A percentile compares a stretch with the other conserved stretches of the same genome.
Evolutionary conservation across 2,329 filamentous ascomycete genomes (phyloP).

Genomic region (Amauroascus verrucosus): DNA sequence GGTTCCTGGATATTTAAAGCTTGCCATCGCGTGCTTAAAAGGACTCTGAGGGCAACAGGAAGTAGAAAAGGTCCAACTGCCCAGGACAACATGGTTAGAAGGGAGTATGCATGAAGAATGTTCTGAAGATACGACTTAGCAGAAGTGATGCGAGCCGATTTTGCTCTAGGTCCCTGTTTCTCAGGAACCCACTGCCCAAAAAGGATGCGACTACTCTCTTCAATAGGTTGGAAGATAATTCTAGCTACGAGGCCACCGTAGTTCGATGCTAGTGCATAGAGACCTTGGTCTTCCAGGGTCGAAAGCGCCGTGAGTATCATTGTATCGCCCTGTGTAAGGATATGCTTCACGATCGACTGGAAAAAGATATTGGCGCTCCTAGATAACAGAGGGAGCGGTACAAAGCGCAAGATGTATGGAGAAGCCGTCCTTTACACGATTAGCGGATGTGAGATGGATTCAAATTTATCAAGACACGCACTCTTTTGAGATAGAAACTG

Average conservation of each 20-base stretch:
- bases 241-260: conserved; percentile 84
- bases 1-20: conserved; percentile 61
- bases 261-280: conserved; percentile 88
- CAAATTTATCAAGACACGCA: conserved; percentile 24
- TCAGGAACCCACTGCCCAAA: conserved; percentile 68
- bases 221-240: conserved; percentile 85
- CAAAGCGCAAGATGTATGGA: conserved; percentile 48
- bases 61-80: conserved; percentile 66
- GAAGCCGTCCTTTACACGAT: too few species aligned
- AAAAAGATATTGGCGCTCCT: conserved; percentile 74
- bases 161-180: conserved; percentile 17
- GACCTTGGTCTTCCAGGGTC: conserved; percentile 69
- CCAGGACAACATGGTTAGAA: conserved; percentile 60
- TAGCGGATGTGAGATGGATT: too few species aligned
- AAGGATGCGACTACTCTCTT: conserved; percentile 83
- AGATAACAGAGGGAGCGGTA: conserved; percentile 59
- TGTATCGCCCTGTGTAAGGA: conserved; percentile 89
- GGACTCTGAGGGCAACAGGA: conserved; percentile 58
- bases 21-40: conserved; percentile 71
- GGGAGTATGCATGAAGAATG: conserved; percentile 61
- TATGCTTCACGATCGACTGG: conserved; percentile 81
- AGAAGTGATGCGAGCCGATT: conserved; percentile 18
- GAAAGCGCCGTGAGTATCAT: conserved; percentile 73
- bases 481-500: conserved; percentile 35
- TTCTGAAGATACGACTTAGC: conserved; percentile 27